phyloP scores from a whole-genome alignment of 495 filamentous ascomycete genomes.

The Neurospora pannonica region DNA sequence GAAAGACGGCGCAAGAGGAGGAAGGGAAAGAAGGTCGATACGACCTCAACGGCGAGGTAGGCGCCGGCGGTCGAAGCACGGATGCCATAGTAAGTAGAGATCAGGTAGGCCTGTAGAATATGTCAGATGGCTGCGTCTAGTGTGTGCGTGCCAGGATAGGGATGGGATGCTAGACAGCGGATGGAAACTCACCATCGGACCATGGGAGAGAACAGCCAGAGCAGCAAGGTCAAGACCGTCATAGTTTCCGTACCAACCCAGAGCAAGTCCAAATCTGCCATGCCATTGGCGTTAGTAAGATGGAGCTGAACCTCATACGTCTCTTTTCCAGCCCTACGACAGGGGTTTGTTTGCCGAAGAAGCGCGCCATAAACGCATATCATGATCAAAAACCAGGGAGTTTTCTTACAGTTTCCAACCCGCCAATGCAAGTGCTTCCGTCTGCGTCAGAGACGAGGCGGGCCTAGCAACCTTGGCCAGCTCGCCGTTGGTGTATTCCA shows the following conservation, averaged over 20 bases:
- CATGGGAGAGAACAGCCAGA: constrained; percentile 58
- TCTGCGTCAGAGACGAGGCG: constrained; percentile 48
- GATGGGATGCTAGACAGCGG: neutral
- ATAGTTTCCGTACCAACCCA: constrained; percentile 61
- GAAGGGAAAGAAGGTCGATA: constrained; percentile 62
- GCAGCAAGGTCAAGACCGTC: constrained; percentile 64
- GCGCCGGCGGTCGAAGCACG: constrained; percentile 45
- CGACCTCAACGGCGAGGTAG: constrained; percentile 52
- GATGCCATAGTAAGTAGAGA: constrained; percentile 64
- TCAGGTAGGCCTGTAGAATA: constrained; percentile 47
- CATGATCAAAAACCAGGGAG: neutral
- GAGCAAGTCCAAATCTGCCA: constrained; percentile 51
- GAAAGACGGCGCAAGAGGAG: constrained; percentile 55
- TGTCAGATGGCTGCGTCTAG: constrained; percentile 10
- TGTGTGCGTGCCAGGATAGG: neutral
- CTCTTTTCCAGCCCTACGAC: constrained; percentile 13
- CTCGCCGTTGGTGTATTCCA: constrained; percentile 41
- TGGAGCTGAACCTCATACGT: constrained; percentile 16
- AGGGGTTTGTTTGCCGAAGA: neutral
- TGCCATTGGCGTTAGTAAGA: constrained; percentile 14
- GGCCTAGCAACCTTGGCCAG: constrained; percentile 52
- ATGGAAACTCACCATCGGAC: constrained; percentile 47
- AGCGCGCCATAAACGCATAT: neutral
- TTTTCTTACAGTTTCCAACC: constrained; percentile 52
- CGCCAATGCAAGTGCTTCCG: constrained; percentile 50